Base-by-base conservation (phyloP, 768 basidiomycete species). In the Trametes coccinea region DNA sequence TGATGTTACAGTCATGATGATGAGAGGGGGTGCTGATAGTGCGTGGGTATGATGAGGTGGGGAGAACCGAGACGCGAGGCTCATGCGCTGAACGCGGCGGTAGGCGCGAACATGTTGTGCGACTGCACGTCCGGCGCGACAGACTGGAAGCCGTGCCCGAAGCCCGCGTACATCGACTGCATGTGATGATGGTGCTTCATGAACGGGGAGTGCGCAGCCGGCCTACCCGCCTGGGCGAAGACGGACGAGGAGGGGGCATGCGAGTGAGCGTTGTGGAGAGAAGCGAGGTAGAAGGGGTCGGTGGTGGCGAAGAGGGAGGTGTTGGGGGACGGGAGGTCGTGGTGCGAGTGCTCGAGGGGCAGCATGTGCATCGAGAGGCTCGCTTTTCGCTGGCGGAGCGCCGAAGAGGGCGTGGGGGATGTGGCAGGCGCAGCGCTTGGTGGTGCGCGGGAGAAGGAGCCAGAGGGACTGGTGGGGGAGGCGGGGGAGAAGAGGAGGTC, bases 271-370 rank as follows among this genome's bases (percentile, higher is more conserved):
- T 75, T 60, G 62, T 80, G 80, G n/a, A 72, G 66, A 27, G 75
- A 75, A 22, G 81, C 78, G 60, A 80, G 65, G 65, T 79, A 82
- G 69, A 82, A 82, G n/a, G 80, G 81, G 63, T 82, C 81, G 10
- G 80, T 78, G 53, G 79, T 76, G 1, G 78, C 71, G 67, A 81
- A 81, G 34, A 71, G 64, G 39, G 78, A 77, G 39, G 67, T 53
- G 55, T 44, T 75, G 53, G 65, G 47, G 13, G 72, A 53, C n/a
- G 71, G 57, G n/a, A 72, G 65, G 40, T 71, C 68, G 61, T 71
- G 66, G 43, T 64, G 60, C 34, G 57, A 44, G 40, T 62, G 56
- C 49, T 65, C 62, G 52, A 57, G 57, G 13, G 62, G 58, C 27
- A 56, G 43, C 62, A 60, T 60, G 58, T 59, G 53, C 59, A 61